phyloP scores from a whole-genome alignment of 2,329 filamentous ascomycete genomes.

The Simplicillium aogashimaense region DNA sequence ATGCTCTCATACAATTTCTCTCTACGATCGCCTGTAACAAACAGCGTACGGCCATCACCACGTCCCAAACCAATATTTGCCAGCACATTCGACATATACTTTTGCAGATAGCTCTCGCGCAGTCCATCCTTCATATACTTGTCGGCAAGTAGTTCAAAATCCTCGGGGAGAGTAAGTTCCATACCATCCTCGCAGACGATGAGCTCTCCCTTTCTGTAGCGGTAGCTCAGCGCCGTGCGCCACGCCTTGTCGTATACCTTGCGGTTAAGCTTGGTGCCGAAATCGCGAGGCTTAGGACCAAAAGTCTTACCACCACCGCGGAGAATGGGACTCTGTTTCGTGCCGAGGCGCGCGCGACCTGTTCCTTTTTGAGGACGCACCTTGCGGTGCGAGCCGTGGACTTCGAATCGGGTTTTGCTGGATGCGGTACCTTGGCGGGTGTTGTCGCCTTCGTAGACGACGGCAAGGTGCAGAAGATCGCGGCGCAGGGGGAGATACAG shows the following conservation, averaged over 20 bases:
- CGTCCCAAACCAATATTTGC: slow-evolving; percentile 60
- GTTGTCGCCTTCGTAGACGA: slow-evolving; percentile 85
- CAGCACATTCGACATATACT: slow-evolving; percentile 60
- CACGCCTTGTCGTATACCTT: slow-evolving; percentile 96
- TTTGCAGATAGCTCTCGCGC: slow-evolving; percentile 45
- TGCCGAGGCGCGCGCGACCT: slow-evolving; percentile 69
- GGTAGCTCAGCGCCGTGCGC: slow-evolving; percentile 87
- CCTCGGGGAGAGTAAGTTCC: slow-evolving; percentile 50
- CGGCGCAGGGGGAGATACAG: slow-evolving; percentile 78
- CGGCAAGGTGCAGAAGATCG: slow-evolving; percentile 85
- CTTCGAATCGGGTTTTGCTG: slow-evolving; percentile 72
- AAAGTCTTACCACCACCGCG: slow-evolving; percentile 79
- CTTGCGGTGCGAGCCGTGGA: slow-evolving; percentile 77
- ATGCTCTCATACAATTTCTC: slow-evolving; percentile 59
- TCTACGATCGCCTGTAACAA: slow-evolving; percentile 57
- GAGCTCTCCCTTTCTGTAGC: slow-evolving; percentile 79
- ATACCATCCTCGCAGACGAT: slow-evolving; percentile 72
- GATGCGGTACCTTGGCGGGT: slow-evolving; percentile 80
- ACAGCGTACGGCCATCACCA: slow-evolving; percentile 58
- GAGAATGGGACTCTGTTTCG: slow-evolving; percentile 71
- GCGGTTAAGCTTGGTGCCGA: slow-evolving; percentile 68
- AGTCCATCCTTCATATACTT: slow-evolving; percentile 36
- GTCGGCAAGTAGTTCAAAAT: slow-evolving; percentile 33
- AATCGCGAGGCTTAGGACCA: slow-evolving; percentile 89
- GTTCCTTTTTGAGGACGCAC: slow-evolving; percentile 78